Evolutionary conservation across 257 asterid species (phyloP).

Genomic region (Solanum etuberosum): DNA sequence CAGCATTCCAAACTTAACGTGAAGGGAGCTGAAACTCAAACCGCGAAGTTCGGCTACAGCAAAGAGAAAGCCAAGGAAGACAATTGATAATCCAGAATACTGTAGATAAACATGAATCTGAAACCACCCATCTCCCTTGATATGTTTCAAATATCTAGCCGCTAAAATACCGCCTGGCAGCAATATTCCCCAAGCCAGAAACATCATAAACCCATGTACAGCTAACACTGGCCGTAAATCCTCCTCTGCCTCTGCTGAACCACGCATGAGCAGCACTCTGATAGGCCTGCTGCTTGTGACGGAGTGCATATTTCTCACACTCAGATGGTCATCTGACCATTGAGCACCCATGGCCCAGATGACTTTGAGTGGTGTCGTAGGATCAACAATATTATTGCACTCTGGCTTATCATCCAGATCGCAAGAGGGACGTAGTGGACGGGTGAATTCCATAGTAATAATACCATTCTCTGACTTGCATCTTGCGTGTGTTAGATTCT

Average conservation of each 20-base stretch:
- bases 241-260: slow-evolving; percentile 96
- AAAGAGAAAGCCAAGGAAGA: slow-evolving; percentile 87
- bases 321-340: slow-evolving; percentile 70
- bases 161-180: slow-evolving; percentile 84
- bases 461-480: slow-evolving; percentile 96
- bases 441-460: slow-evolving; percentile 86
- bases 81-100: slow-evolving; percentile 83
- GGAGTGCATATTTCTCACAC: slow-evolving; percentile 85
- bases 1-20: slow-evolving; percentile 78
- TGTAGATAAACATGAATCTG: slow-evolving; percentile 81
- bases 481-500: slow-evolving; percentile 79
- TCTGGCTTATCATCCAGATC: slow-evolving; percentile 42
- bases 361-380: slow-evolving; percentile 75
- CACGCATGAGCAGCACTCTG: slow-evolving; percentile 73
- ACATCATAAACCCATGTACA: slow-evolving; percentile 98
- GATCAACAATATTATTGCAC: slow-evolving; percentile 81
- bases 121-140: slow-evolving; percentile 88
- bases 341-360: slow-evolving; percentile 98
- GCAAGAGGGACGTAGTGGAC: slow-evolving; percentile 71
- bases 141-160: slow-evolving; percentile 82
- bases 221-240: slow-evolving; percentile 88
- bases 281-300: slow-evolving; percentile 82
- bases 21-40: slow-evolving; percentile 47
- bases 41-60: slow-evolving; percentile 98
- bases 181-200: slow-evolving; percentile 94